These are phyloP conservation scores for Entomophthora muscae DNA, from an alignment of 371 early-diverging fungal species.

Conservation along the genomic window DNA sequence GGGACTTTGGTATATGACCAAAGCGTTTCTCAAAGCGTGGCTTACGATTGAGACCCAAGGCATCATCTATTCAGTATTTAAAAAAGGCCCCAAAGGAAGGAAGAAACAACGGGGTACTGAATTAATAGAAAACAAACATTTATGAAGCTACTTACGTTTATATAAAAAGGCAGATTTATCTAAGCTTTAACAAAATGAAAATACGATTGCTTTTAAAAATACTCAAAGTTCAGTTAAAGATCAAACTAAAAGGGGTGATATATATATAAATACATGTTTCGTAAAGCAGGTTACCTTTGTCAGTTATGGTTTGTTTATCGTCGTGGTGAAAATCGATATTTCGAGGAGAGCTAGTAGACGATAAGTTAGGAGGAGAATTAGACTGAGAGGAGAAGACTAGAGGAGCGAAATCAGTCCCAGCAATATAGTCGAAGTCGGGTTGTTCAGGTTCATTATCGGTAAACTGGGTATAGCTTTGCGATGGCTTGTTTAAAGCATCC, in stretches of 20 bases:
- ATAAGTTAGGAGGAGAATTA: background rate
- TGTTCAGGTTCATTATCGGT: background rate
- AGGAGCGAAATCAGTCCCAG: constrained; percentile 4
- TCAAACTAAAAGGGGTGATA: no score
- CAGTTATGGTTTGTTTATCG: background rate
- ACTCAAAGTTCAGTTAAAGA: no score
- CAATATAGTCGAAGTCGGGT: constrained; percentile 1
- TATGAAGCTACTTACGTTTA: no score
- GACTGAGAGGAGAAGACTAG: background rate
- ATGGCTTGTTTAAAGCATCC: background rate
- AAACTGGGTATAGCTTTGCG: background rate
- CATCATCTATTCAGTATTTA: no score
- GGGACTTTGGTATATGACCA: background rate
- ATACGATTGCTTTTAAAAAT: no score
- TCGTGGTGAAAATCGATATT: background rate
- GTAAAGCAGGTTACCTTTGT: background rate
- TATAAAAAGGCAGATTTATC: no score
- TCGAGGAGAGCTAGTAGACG: background rate
- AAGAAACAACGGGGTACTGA: no score
- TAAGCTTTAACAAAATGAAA: no score
- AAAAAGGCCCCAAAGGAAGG: no score
- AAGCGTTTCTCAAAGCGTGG: background rate
- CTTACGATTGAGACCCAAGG: background rate
- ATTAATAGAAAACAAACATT: no score
- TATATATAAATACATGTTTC: no score